Evolutionary conservation across 2,329 filamentous ascomycete genomes (phyloP).

Genomic region (Phaeoacremonium minimum): DNA sequence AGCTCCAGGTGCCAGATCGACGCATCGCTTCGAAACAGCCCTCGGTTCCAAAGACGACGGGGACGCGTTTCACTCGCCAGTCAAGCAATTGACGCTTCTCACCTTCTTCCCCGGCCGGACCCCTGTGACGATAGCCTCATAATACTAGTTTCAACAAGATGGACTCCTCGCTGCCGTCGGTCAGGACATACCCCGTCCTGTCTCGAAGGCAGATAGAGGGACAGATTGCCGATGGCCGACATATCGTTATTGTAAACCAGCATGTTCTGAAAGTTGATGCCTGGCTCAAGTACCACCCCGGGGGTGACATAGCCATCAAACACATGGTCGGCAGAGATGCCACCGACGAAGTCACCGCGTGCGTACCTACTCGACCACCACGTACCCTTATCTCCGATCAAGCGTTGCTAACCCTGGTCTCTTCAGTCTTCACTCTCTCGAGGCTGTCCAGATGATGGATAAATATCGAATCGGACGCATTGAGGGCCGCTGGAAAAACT

Average conservation of each 20-base stretch:
- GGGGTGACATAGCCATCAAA: conserved; percentile 82
- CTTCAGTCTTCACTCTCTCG: conserved; percentile 72
- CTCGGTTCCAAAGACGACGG: too few relatives aligned
- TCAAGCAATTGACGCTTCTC: too few relatives aligned
- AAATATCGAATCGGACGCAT: conserved; percentile 80
- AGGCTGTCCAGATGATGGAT: conserved; percentile 72
- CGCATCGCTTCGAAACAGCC: too few relatives aligned
- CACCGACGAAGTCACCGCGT: conserved; percentile 92
- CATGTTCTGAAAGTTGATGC: conserved; percentile 82
- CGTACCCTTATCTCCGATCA: background rate
- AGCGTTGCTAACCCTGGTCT: conserved; percentile 2
- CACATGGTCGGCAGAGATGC: conserved; percentile 95
- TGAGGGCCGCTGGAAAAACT: conserved; percentile 80
- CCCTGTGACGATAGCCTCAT: too few relatives aligned
- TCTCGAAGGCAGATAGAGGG: conserved; percentile 63
- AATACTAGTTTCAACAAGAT: too few relatives aligned
- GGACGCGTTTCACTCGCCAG: too few relatives aligned
- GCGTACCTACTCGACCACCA: conserved; percentile 28
- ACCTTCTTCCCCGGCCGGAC: too few relatives aligned
- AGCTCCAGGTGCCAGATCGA: too few relatives aligned
- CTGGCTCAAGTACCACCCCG: conserved; percentile 87
- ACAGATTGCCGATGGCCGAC: conserved; percentile 75
- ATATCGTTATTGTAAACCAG: conserved; percentile 76
- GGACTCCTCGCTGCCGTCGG: background rate
- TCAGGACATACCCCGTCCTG: conserved; percentile 29